phyloP scores from a whole-genome alignment of 768 basidiomycete genomes.

The Hydnomerulius pinastri region DNA sequence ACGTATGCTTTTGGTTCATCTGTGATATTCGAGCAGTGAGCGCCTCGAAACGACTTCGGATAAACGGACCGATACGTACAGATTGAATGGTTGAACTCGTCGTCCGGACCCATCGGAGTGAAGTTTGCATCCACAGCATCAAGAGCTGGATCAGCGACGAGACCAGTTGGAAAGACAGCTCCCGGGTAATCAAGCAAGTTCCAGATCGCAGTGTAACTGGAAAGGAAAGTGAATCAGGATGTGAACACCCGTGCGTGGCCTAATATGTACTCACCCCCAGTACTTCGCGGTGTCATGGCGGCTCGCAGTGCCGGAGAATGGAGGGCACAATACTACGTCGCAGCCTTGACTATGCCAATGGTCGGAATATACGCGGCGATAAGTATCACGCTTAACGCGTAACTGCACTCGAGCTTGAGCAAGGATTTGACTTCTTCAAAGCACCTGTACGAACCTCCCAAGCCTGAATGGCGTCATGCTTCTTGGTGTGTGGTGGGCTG shows the following conservation, averaged over 20 bases:
- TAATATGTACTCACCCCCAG: constrained; percentile 25
- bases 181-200: constrained; percentile 48
- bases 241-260: neutral
- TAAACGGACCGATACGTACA: too few relatives aligned
- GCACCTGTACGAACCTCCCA: constrained; percentile 30
- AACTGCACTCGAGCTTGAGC: constrained; percentile 22
- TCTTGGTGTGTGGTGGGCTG: constrained; percentile 25
- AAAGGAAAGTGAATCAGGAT: neutral
- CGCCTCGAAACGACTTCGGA: too few relatives aligned
- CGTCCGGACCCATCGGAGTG: constrained; percentile 18
- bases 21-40: neutral
- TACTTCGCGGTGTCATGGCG: constrained; percentile 40
- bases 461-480: constrained; percentile 22
- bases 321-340: constrained; percentile 43
- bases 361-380: constrained; percentile 35
- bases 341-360: constrained; percentile 41
- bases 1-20: constrained; percentile 22
- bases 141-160: constrained; percentile 25
- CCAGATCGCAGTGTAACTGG: constrained; percentile 43
- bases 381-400: constrained; percentile 33
- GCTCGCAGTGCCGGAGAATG: constrained; percentile 36
- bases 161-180: constrained; percentile 47
- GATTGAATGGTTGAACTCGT: constrained; percentile 15
- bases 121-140: constrained; percentile 18
- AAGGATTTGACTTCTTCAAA: too few relatives aligned